Conservation (phyloP, 2,329 filamentous ascomycete species). For the Cladosporium sp. region DNA sequence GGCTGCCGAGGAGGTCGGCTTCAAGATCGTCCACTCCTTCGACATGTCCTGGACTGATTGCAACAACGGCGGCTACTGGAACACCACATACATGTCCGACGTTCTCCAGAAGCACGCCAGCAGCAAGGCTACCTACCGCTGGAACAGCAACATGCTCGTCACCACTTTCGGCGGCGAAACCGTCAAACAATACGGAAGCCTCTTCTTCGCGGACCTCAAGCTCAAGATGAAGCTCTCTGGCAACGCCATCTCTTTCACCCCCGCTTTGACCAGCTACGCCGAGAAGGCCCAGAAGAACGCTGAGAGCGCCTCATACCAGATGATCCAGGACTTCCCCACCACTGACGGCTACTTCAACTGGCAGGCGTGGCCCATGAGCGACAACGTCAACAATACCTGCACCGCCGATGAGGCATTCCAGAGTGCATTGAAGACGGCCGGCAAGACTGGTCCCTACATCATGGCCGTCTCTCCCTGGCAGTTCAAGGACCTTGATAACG, state of each 20-base stretch:
- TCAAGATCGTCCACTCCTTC: conserved; percentile 42
- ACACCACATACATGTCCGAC: conserved; percentile 38
- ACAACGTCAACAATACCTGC: conserved; percentile 34
- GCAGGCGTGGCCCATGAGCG: conserved; percentile 41
- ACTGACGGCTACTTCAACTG: conserved; percentile 43
- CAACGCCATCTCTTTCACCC: conserved; percentile 37
- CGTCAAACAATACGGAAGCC: conserved; percentile 37
- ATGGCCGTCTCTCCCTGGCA: conserved; percentile 44
- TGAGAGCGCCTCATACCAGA: conserved; percentile 26
- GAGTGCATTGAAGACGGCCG: conserved; percentile 35
- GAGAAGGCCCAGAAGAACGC: conserved; percentile 33
- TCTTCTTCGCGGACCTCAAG: conserved; percentile 39
- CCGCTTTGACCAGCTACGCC: conserved; percentile 37
- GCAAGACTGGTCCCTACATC: conserved; percentile 40
- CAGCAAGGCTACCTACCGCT: conserved; percentile 37
- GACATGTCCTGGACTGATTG: conserved; percentile 41
- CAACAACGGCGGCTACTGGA: conserved; percentile 36
- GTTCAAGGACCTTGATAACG: conserved; percentile 41
- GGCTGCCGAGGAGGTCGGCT: conserved; percentile 36
- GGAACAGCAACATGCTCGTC: conserved; percentile 41
- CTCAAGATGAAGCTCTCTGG: conserved; percentile 32
- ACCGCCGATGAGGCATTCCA: conserved; percentile 38
- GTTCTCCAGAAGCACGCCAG: conserved; percentile 36
- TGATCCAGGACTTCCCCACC: conserved; percentile 36
- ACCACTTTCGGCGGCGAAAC: conserved; percentile 39